Evolutionary conservation across 176 grass and related monocot species (phyloP).

Genomic region (Phragmites australis): DNA sequence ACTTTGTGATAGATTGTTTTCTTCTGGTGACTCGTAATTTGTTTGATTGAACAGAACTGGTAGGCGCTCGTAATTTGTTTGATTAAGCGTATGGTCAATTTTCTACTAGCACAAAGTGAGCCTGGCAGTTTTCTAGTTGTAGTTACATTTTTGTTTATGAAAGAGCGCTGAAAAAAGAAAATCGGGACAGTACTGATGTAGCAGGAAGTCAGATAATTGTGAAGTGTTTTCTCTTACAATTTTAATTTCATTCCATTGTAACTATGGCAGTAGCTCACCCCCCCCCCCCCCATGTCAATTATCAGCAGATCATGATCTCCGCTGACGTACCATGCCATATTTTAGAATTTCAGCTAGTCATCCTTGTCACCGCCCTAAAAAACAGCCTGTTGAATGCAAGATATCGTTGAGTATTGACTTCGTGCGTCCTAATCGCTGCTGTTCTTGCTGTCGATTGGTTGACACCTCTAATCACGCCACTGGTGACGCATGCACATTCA

Average conservation of each 20-base stretch:
- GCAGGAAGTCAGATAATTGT: background rate
- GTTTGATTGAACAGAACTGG: too few species aligned
- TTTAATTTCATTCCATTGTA: too few species aligned
- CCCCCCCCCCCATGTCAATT: too few species aligned
- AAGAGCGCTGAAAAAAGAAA: background rate
- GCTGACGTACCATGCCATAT: background rate
- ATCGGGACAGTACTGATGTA: too few species aligned
- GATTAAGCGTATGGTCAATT: conserved; percentile 2
- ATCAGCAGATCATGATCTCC: background rate
- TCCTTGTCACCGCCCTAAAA: background rate
- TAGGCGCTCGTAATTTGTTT: too few species aligned
- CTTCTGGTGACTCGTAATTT: background rate
- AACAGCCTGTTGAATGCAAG: background rate
- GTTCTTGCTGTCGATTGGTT: background rate
- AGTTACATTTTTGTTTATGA: background rate
- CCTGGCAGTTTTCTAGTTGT: background rate
- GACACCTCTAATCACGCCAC: background rate
- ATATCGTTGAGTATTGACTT: background rate
- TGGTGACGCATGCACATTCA: conserved; percentile 3
- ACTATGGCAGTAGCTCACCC: too few species aligned
- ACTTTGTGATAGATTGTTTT: background rate
- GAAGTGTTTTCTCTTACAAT: too few species aligned
- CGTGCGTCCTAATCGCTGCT: background rate
- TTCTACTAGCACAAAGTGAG: background rate
- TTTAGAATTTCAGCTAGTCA: background rate